These are phyloP conservation scores for Kokia cookei DNA, from an alignment of 441 rosid species.

Conservation along the genomic window DNA sequence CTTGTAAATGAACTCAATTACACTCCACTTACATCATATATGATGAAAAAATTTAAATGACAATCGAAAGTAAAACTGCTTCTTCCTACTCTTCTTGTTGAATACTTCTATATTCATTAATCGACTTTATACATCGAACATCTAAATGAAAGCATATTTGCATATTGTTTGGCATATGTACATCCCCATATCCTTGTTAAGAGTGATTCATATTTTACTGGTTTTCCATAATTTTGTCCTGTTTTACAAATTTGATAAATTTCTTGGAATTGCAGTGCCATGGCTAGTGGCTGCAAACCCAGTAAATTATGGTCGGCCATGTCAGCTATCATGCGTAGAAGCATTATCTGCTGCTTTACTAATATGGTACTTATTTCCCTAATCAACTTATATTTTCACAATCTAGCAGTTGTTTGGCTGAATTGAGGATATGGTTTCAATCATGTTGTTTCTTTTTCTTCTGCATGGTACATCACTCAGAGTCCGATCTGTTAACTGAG, in stretches of 20 bases:
- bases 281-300: conserved; percentile 99
- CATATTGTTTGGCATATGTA: background rate
- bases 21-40: background rate
- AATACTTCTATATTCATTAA: background rate
- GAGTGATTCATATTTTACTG: background rate
- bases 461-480: background rate
- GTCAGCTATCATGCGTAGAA: conserved; percentile 89
- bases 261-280: conserved; percentile 52
- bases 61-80: background rate
- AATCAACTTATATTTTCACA: background rate
- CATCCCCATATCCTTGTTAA: background rate
- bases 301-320: conserved; percentile 92
- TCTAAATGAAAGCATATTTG: background rate
- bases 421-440: background rate
- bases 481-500: background rate
- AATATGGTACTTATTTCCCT: conserved; percentile 41
- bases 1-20: background rate
- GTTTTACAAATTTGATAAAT: background rate
- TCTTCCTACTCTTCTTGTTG: background rate
- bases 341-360: conserved; percentile 90
- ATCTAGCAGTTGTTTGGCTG: background rate
- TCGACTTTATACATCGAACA: background rate
- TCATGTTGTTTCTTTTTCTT: background rate
- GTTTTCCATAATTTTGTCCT: background rate
- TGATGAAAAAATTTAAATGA: background rate